These are phyloP conservation scores for Aspergillus melleus DNA, from an alignment of 2,329 filamentous ascomycete genomes.

Conservation along the genomic window DNA sequence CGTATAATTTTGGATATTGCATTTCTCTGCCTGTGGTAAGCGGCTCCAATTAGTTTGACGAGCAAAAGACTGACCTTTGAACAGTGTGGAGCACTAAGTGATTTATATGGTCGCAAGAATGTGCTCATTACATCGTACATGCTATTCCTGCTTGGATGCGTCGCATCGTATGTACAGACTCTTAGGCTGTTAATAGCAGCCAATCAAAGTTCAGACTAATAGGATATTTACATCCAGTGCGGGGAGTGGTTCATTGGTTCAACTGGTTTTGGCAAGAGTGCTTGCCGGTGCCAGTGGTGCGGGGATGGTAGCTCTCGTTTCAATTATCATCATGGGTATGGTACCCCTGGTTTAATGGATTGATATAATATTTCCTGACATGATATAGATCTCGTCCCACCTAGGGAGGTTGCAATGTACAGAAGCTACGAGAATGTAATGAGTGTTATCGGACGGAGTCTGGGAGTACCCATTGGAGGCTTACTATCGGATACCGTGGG, in stretches of 20 bases:
- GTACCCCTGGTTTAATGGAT: not conserved
- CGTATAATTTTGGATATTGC: conserved; percentile 46
- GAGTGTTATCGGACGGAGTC: conserved; percentile 44
- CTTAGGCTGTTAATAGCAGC: not conserved
- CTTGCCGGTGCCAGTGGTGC: too few relatives aligned
- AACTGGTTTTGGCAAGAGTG: too few relatives aligned
- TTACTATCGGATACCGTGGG: conserved; percentile 68
- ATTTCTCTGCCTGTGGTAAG: conserved; percentile 39
- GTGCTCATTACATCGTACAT: conserved; percentile 42
- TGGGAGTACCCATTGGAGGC: conserved; percentile 69
- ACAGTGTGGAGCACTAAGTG: conserved; percentile 47
- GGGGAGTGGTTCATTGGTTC: conserved; percentile 11
- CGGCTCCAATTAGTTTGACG: not conserved
- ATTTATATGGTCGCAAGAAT: conserved; percentile 47
- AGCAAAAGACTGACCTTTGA: not conserved
- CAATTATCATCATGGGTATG: conserved; percentile 40
- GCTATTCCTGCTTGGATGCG: conserved; percentile 15
- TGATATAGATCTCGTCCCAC: conserved; percentile 41
- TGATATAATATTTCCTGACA: not conserved
- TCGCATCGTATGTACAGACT: conserved; percentile 21
- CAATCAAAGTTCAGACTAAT: not conserved
- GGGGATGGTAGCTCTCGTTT: conserved; percentile 41
- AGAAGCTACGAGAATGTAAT: conserved; percentile 49
- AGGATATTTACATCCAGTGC: conserved; percentile 4
- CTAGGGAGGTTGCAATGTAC: conserved; percentile 45